These are phyloP conservation scores for Podospora didyma DNA, from an alignment of 495 filamentous ascomycete genomes.

Conservation along the genomic window DNA sequence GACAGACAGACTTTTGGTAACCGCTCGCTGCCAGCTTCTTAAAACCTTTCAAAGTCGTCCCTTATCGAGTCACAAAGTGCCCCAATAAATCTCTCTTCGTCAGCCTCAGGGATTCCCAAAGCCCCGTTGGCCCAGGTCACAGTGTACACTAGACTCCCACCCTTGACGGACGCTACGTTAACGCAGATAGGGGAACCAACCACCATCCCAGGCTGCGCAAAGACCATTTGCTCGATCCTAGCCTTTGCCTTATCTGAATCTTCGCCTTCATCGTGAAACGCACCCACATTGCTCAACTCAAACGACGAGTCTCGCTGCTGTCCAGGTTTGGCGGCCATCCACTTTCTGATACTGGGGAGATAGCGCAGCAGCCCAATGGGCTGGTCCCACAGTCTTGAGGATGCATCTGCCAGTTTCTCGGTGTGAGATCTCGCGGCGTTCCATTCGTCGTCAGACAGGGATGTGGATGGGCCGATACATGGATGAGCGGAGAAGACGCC, in stretches of 20 bases:
- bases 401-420: slow-evolving; percentile 1
- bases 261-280: background rate
- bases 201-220: slow-evolving; percentile 16
- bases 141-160: slow-evolving; percentile 8
- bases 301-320: slow-evolving; percentile 7
- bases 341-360: slow-evolving; percentile 13
- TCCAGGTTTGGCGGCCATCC: slow-evolving; percentile 7
- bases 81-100: slow-evolving; percentile 7
- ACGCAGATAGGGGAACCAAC: slow-evolving; percentile 4
- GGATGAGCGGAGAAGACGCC: background rate
- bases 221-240: slow-evolving; percentile 5
- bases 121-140: slow-evolving; percentile 10
- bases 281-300: slow-evolving; percentile 15
- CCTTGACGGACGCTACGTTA: slow-evolving; percentile 10
- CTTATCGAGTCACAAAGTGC: slow-evolving; percentile 1
- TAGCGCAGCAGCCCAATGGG: slow-evolving; percentile 14
- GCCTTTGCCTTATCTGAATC: background rate
- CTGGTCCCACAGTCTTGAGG: slow-evolving; percentile 11
- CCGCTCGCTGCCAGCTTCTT: too few species aligned
- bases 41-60: slow-evolving; percentile 1
- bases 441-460: slow-evolving; percentile 8
- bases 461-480: background rate
- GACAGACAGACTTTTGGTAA: too few species aligned
- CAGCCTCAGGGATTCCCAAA: slow-evolving; percentile 6
- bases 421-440: background rate